Base-by-base conservation (phyloP, 2,329 filamentous ascomycete genomes). In the Cladophialophora exuberans region DNA sequence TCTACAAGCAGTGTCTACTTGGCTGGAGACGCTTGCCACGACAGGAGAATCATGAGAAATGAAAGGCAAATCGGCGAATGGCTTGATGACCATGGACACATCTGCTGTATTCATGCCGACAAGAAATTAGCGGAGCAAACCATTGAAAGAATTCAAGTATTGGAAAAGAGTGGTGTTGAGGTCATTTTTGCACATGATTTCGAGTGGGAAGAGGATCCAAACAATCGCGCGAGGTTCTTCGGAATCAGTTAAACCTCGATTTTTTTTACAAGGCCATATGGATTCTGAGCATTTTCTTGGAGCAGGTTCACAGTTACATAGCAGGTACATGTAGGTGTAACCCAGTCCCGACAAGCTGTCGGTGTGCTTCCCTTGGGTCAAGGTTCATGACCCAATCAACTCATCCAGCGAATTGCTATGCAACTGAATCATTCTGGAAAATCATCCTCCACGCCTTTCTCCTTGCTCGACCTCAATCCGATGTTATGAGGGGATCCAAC, bases 11-110 rank as follows among this genome's bases (percentile, higher is more conserved):
- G 56, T 22, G 52, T 69, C 4, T 68, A 69, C 47, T 61, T 72
- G 10, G 68, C 64, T 3, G 69, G 68, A 15, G 68, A 72, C 53
- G 63, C 67, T 6, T 71, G 67, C 38, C 69, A 71, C 59, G 65
- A 70, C 41, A 49, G 58, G 25, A 54, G 68, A 5, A 61, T 71
- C 11, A 56, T 72, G 53, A 58, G 56, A 2, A 62, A 65, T 2
- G 67, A 70, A 56, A 62, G 54, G 13, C 54, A 62, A 3, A 70
- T 71, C 13, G 65, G 61, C 3, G 58, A 62, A 42, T 70, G 66
- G 67, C 46, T 46, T 3, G 65, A 69, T 22, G 51, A 47, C 9
- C 60, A 64, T 7, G 65, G 62, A 1, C 51, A 60, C 17, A 51
- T 65, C 1, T 67, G 65, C 20, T 69, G 67, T 43, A 70, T 70